Base-by-base conservation (phyloP, 2,329 filamentous ascomycete species). In the Xylariomycetidae sp. region DNA sequence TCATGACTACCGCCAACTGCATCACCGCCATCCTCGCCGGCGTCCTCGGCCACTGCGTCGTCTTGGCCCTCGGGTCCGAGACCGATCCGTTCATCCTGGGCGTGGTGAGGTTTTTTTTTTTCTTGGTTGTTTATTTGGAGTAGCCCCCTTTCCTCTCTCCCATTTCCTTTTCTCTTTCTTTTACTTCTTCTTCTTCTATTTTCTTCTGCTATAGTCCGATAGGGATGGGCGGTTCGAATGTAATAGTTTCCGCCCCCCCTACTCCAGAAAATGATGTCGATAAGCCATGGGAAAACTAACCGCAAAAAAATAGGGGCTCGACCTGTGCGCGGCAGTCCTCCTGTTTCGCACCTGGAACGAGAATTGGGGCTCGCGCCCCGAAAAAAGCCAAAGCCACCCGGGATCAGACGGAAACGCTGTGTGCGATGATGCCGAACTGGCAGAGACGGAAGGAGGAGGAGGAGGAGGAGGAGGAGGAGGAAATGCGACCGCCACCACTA, bases 1-100 rank as follows among this genome's bases (percentile, higher is more conserved):
- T 60, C 11, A 68, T 71, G 63, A 68, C 68, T 4, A 69, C 62
- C 2, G 42, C 66, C 14, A 77, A 74, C 46, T 70, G 70, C 20
- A 60, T 72, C 15, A 67, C 70, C 30, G 72, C 72, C 1, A 72
- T 77, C 31, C 36, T 63, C 5, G 62, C 69, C 1, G 72, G 72
- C 2, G 58, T 75, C 1, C 47, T 68, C 18, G 66, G 67, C 4
- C 66, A 75, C 38, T 66, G 62, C 45, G 53, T 74, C 16, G 71
- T 76, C 4, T 50, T 57, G 15, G 43, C 53, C 9, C 56, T 65
- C 3, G 63, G 64, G 15, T 72, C 70, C 3, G 70, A 68, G 41
- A 63, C 62, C 23, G 62, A 64, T 20, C 72, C 71, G 1, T 70
- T 76, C 57, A 54, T 74, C 46, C 57, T 61, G 4, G 62, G 66